Evolutionary conservation across 257 asterid genomes (phyloP).

Genomic region (Rubia yunnanensis): DNA sequence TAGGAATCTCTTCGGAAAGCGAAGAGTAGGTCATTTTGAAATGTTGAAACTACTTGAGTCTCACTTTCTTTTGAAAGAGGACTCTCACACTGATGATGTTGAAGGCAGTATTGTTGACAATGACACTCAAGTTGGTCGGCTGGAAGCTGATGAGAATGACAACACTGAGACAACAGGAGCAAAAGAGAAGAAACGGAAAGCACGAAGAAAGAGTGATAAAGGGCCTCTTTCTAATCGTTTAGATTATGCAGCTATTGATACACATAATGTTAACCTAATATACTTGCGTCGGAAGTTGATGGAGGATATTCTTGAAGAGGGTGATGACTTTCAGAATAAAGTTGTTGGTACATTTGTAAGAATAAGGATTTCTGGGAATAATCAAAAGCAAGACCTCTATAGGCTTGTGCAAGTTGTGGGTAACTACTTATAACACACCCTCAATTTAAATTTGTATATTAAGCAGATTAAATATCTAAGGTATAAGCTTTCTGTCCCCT

Average conservation of each 20-base stretch:
- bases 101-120: conserved; percentile 91
- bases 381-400: conserved; percentile 89
- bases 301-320: conserved; percentile 93
- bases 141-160: conserved; percentile 51
- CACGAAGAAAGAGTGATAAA: conserved; percentile 56
- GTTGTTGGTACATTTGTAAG: conserved; percentile 88
- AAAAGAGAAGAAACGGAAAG: conserved; percentile 69
- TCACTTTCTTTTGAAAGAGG: conserved; percentile 72
- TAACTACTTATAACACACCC: conserved; percentile 27
- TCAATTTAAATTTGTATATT: neutral
- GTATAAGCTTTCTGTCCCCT: neutral
- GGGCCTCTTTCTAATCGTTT: conserved; percentile 84
- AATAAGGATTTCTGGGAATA: conserved; percentile 78
- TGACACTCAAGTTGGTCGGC: conserved; percentile 68
- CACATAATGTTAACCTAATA: conserved; percentile 81
- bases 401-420: conserved; percentile 99
- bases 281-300: conserved; percentile 83
- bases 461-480: neutral
- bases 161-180: conserved; percentile 42
- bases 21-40: conserved; percentile 97
- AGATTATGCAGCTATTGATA: conserved; percentile 93
- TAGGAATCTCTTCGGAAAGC: conserved; percentile 75
- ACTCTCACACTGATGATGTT: conserved; percentile 64
- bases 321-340: conserved; percentile 59
- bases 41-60: conserved; percentile 98